These are phyloP conservation scores for Stagonosporopsis tanaceti DNA, from an alignment of 2,329 filamentous ascomycete species.

Conservation along the genomic window DNA sequence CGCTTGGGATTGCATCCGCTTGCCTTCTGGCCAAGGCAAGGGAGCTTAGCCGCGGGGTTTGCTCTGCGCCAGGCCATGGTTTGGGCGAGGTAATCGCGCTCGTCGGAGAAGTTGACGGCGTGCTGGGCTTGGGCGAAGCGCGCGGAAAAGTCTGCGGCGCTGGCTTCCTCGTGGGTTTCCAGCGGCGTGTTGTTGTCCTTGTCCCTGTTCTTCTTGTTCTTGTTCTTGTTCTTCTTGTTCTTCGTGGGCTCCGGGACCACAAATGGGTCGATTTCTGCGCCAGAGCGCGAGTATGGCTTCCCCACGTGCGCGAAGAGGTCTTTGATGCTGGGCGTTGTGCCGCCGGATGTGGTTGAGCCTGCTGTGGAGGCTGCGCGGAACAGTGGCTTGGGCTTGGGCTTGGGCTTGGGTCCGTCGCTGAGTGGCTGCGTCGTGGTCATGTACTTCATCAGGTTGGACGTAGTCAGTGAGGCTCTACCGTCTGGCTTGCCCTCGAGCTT, in stretches of 20 bases:
- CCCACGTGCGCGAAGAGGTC: slow-evolving; percentile 32
- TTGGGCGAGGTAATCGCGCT: slow-evolving; percentile 27
- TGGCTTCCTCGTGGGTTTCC: slow-evolving; percentile 30
- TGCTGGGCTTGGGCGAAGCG: slow-evolving; percentile 23
- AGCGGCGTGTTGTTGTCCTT: background rate
- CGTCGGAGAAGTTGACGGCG: slow-evolving; percentile 40
- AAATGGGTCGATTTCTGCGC: slow-evolving; percentile 26
- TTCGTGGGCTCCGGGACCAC: slow-evolving; percentile 9
- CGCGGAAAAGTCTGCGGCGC: slow-evolving; percentile 25
- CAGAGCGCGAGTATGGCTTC: slow-evolving; percentile 32
- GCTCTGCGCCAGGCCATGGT: slow-evolving; percentile 21
- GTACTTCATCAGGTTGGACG: slow-evolving; percentile 28
- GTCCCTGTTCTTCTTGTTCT: too few relatives aligned
- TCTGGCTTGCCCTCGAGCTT: slow-evolving; percentile 7
- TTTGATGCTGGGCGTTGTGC: slow-evolving; percentile 31
- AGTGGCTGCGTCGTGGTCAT: slow-evolving; percentile 19
- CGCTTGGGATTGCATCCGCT: slow-evolving; percentile 40
- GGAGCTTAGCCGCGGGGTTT: slow-evolving; percentile 19
- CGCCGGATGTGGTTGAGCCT: slow-evolving; percentile 23
- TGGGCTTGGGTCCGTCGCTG: slow-evolving; percentile 16
- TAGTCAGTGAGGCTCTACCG: slow-evolving; percentile 19
- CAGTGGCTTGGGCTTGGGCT: slow-evolving; percentile 26
- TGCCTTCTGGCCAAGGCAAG: slow-evolving; percentile 35
- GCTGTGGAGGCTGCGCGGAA: slow-evolving; percentile 19
- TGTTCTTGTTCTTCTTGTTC: slow-evolving; percentile 7